phyloP scores from a whole-genome alignment of 2,329 filamentous ascomycete species.

The Ophiosphaerella narmari region DNA sequence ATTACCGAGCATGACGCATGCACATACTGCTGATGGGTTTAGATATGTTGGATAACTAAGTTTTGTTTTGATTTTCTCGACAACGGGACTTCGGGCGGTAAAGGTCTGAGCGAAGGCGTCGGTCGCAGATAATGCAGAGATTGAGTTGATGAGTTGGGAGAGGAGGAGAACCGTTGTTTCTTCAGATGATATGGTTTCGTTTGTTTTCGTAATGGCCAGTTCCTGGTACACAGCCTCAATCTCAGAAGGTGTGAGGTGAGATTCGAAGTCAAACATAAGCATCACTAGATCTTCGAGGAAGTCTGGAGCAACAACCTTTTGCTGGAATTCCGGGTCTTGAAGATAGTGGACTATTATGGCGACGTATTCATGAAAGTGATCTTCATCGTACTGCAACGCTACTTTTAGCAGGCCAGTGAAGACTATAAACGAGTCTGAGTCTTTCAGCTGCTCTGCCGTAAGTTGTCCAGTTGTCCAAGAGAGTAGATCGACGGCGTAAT shows the following conservation, averaged over 20 bases:
- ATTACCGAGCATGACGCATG: slow-evolving; percentile 47
- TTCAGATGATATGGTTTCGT: slow-evolving; percentile 28
- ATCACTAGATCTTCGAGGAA: slow-evolving; percentile 34
- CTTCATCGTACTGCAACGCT: slow-evolving; percentile 36
- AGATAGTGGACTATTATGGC: slow-evolving; percentile 42
- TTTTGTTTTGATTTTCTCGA: slow-evolving; percentile 34
- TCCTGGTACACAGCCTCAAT: slow-evolving; percentile 33
- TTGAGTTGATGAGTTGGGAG: slow-evolving; percentile 37
- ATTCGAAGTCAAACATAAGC: slow-evolving; percentile 39
- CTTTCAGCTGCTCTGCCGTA: slow-evolving; percentile 38
- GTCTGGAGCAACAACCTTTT: slow-evolving; percentile 36
- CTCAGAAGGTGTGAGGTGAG: slow-evolving; percentile 31
- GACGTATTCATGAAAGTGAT: slow-evolving; percentile 41
- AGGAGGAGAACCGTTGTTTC: slow-evolving; percentile 33
- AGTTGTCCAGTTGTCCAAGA: slow-evolving; percentile 44
- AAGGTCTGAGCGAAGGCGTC: slow-evolving; percentile 39
- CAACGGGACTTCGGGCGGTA: slow-evolving; percentile 29
- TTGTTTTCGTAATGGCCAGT: slow-evolving; percentile 30
- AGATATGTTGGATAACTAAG: slow-evolving; percentile 18
- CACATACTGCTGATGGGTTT: slow-evolving; percentile 37
- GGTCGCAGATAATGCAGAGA: slow-evolving; percentile 40
- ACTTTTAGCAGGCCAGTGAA: slow-evolving; percentile 36
- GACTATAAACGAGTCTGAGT: slow-evolving; percentile 32
- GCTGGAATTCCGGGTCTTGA: slow-evolving; percentile 42
- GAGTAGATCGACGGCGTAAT: slow-evolving; percentile 42